A percentile compares a stretch with the other conserved stretches of the same genome.
Evolutionary conservation across 2,329 filamentous ascomycete genomes (phyloP).

Genomic region (Fusarium ambrosium): DNA sequence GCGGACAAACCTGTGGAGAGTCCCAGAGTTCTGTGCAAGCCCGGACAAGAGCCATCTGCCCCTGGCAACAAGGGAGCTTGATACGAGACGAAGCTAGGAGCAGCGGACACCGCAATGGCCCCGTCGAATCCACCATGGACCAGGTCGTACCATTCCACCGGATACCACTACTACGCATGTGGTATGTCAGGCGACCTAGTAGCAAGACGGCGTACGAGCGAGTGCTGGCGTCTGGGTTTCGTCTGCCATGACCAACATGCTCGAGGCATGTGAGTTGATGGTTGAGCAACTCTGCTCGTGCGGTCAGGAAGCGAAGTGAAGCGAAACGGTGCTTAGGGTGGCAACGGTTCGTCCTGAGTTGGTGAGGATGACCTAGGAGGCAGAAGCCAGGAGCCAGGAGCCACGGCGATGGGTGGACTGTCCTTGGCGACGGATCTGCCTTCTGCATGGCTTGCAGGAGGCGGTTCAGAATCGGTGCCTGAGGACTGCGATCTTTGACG

Average conservation of each 20-base stretch:
- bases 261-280: background rate
- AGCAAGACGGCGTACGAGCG: slow-evolving; percentile 1
- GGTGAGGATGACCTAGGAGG: background rate
- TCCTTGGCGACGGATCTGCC: background rate
- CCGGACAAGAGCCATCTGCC: slow-evolving; percentile 4
- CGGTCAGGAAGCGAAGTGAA: background rate
- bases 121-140: slow-evolving; percentile 31
- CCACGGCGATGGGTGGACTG: background rate
- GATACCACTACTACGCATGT: slow-evolving; percentile 31
- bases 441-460: slow-evolving; percentile 5
- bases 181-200: slow-evolving; percentile 32
- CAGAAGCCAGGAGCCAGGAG: background rate
- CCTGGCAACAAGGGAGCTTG: slow-evolving; percentile 16
- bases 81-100: slow-evolving; percentile 33
- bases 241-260: background rate
- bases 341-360: background rate
- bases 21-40: slow-evolving; percentile 12
- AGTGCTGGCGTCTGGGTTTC: background rate
- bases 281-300: background rate
- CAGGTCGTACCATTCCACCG: slow-evolving; percentile 45
- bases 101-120: slow-evolving; percentile 20
- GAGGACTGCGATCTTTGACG: background rate
- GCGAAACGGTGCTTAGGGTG: background rate
- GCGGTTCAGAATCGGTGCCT: slow-evolving; percentile 4
- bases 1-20: slow-evolving; percentile 22